These are phyloP conservation scores for Agaricus bisporus DNA, from an alignment of 768 basidiomycete genomes.

Conservation along the genomic window DNA sequence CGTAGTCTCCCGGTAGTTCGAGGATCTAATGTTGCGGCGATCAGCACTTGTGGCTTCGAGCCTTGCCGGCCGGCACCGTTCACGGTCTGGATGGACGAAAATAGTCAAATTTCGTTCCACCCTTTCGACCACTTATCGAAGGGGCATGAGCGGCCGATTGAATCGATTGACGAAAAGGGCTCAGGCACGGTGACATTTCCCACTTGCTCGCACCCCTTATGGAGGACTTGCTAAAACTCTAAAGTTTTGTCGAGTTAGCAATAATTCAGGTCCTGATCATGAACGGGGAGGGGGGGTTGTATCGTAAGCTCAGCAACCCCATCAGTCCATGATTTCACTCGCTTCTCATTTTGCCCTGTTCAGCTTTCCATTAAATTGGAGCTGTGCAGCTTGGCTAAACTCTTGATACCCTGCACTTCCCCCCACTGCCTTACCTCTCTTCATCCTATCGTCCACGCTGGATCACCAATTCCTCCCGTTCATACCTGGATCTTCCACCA, in stretches of 20 bases:
- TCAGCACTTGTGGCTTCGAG: neutral
- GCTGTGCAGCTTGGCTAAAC: slow-evolving; percentile 17
- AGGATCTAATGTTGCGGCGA: neutral
- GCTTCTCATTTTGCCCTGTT: slow-evolving; percentile 23
- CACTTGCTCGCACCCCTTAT: slow-evolving; percentile 29
- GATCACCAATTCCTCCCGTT: slow-evolving; percentile 9
- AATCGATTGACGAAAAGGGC: slow-evolving; percentile 12
- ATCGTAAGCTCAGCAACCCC: slow-evolving; percentile 33
- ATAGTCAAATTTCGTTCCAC: slow-evolving; percentile 6
- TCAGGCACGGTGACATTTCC: slow-evolving; percentile 24
- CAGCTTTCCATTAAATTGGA: slow-evolving; percentile 27
- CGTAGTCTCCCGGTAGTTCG: neutral
- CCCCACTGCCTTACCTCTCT: slow-evolving; percentile 9
- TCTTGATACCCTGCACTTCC: slow-evolving; percentile 17
- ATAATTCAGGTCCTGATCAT: slow-evolving; percentile 24
- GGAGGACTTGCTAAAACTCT: slow-evolving; percentile 45
- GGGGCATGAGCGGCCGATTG: slow-evolving; percentile 10
- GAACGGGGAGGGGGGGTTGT: slow-evolving; percentile 21
- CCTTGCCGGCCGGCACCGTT: slow-evolving; percentile 9
- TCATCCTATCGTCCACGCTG: slow-evolving; percentile 10
- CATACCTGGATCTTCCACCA: slow-evolving; percentile 15
- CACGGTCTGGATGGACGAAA: slow-evolving; percentile 6
- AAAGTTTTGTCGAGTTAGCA: slow-evolving; percentile 25
- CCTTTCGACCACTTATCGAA: slow-evolving; percentile 2
- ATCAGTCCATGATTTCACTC: slow-evolving; percentile 33